Percentiles rank a stretch among this genome's conserved stretches.
Evolutionary conservation across 2,329 filamentous ascomycete genomes (phyloP).

Genomic region (Fusarium scirpi): DNA sequence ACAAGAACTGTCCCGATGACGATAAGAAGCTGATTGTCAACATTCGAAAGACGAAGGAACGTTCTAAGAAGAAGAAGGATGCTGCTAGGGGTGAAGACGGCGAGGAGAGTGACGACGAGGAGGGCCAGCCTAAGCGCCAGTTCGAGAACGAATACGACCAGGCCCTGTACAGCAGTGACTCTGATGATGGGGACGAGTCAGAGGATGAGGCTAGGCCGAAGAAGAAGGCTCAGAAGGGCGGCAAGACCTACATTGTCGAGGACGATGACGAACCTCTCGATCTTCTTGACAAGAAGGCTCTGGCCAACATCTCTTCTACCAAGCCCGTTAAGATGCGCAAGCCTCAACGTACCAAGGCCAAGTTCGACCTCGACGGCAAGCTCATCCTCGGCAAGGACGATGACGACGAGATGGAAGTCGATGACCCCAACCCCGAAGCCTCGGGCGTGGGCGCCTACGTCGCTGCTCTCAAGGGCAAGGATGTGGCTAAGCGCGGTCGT

Average conservation of each 20-base stretch:
- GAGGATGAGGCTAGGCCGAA: conserved; percentile 67
- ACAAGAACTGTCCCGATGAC: conserved; percentile 83
- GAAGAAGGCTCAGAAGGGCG: conserved; percentile 68
- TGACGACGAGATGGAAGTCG: conserved; percentile 71
- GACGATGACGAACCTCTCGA: conserved; percentile 95
- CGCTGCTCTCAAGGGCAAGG: conserved; percentile 74
- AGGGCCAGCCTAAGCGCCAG: conserved; percentile 63
- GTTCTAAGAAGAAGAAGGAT: conserved; percentile 89
- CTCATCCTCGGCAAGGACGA: conserved; percentile 75
- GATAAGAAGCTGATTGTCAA: conserved; percentile 93
- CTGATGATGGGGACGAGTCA: conserved; percentile 63
- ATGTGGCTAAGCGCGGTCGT: conserved; percentile 72
- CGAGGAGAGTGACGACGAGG: conserved; percentile 68
- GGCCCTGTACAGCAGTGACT: conserved; percentile 88
- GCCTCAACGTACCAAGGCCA: conserved; percentile 70
- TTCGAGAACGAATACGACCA: conserved; percentile 97
- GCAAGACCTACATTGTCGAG: conserved; percentile 89
- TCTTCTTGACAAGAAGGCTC: conserved; percentile 86
- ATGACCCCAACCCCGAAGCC: conserved; percentile 68
- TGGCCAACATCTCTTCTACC: conserved; percentile 93
- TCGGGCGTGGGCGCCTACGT: conserved; percentile 77
- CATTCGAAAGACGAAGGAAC: conserved; percentile 94
- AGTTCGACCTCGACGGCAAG: conserved; percentile 82
- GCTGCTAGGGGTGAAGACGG: conserved; percentile 68
- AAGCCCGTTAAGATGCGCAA: conserved; percentile 77